A percentile compares a stretch with the other conserved stretches of the same genome.
These are phyloP conservation scores for Aspergillus viridinutans DNA, from an alignment of 2,329 filamentous ascomycete species.

Conservation along the genomic window DNA sequence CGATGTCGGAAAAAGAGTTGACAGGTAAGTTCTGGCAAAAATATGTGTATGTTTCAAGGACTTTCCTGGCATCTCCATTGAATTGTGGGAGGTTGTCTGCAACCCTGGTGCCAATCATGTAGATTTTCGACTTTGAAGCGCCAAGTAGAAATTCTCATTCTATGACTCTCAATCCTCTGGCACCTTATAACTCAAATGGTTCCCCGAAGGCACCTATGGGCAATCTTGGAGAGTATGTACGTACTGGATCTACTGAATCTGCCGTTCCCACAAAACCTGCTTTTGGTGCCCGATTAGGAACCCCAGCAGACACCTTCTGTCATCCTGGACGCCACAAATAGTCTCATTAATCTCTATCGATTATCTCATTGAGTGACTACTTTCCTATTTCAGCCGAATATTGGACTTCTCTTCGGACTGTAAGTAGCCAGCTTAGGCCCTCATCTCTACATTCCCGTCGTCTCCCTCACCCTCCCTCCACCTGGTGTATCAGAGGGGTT, in stretches of 20 bases:
- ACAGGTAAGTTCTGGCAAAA: not conserved
- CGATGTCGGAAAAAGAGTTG: not conserved
- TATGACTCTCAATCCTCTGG: not conserved
- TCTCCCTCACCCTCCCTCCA: not conserved
- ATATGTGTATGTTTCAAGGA: not conserved
- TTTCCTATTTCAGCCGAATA: not conserved
- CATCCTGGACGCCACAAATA: not conserved
- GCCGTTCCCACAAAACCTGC: no score
- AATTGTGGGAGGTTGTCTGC: not conserved
- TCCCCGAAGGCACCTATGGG: no score
- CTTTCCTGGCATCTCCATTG: not conserved
- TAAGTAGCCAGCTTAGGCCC: not conserved
- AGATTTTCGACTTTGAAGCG: not conserved
- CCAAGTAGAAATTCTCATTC: not conserved
- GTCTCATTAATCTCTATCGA: not conserved
- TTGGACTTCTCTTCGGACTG: not conserved
- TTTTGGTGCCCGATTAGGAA: not conserved
- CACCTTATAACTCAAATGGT: not conserved
- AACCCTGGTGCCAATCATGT: not conserved
- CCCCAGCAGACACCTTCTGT: not conserved
- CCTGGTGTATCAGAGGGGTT: not conserved
- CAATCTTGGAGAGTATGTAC: not conserved
- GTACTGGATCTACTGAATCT: not conserved
- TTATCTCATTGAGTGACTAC: not conserved
- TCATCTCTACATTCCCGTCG: not conserved